Percentiles rank a stretch among this genome's conserved stretches.
Evolutionary conservation across 2,329 filamentous ascomycete genomes (phyloP).

Genomic region (Colletotrichum sp.): DNA sequence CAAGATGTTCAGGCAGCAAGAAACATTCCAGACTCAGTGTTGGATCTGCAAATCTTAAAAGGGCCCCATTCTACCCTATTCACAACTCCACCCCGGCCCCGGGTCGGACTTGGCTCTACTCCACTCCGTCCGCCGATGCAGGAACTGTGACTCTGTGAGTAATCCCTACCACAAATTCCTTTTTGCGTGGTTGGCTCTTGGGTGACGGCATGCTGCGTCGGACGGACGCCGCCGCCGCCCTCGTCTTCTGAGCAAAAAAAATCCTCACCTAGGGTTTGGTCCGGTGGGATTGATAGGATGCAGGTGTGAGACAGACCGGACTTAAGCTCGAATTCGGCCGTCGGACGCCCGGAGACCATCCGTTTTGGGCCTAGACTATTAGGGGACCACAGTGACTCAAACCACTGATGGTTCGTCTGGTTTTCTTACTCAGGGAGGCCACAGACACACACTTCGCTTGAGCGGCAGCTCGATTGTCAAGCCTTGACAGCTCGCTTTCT

Average conservation of each 20-base stretch:
- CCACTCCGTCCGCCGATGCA: conserved; percentile 17
- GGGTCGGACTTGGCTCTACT: conserved; percentile 3
- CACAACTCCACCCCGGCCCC: conserved; percentile 6
- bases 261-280: neutral
- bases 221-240: neutral
- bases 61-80: neutral
- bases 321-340: neutral
- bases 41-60: neutral
- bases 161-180: neutral
- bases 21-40: neutral
- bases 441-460: neutral
- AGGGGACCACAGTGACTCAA: neutral
- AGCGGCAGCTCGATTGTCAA: neutral
- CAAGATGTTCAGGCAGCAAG: neutral
- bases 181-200: neutral
- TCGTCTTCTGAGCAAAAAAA: neutral
- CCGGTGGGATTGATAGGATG: neutral
- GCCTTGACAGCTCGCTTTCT: neutral
- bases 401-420: neutral
- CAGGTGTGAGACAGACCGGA: neutral
- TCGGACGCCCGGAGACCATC: neutral
- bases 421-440: neutral
- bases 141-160: conserved; percentile 20
- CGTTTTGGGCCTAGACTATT: neutral
- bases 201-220: neutral